Base-by-base conservation (phyloP, 805 yeast species). In the Saturnispora zaruensis region DNA sequence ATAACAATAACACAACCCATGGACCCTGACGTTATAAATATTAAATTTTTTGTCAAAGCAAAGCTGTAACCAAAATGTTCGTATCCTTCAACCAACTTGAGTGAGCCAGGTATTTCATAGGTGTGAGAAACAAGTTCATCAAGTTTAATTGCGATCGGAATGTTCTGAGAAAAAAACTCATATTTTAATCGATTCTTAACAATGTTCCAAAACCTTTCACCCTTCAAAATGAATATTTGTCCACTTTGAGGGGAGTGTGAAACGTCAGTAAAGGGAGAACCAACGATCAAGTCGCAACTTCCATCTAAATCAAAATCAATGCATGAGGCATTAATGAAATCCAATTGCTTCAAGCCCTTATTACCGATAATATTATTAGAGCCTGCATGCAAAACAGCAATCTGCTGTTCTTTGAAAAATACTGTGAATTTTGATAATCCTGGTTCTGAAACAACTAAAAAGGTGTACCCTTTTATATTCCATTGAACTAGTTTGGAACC, bases 371-470 rank as follows among this genome's bases (percentile, higher is more conserved):
- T 41, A 13, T 58, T 45, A 8, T 59, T 44, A n/a, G 38, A 53
- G 3, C 55, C 51, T 25, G 59, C 55, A 13, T 58, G 55, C 6
- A 65, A 48, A 0, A 53, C 38, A 1, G 61, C 61, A 14, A 62
- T 41, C 8, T 58, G 21, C 9, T 36, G 24, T 6, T 50, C 52
- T 1, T 46, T 41, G 1, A 38, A 41, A 51, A 63, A 76, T 6
- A 78, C 50, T 44, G 70, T 68, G 1, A 81, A 45, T 1, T 57
- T 52, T 4, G 81, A 76, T 0, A 59, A 38, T 0, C 86, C 85
- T 0, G 86, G 84, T 47, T 75, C 72, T 0, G 78, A 61, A 4
- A 78, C 69, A 0, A 74, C 69, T 6, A 80, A 59, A 45, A 69
- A 67, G 8, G 72, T 67, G 1, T 57, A 33, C 4, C 60, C 67